phyloP scores from a whole-genome alignment of 2,329 filamentous ascomycete species.

The Raffaelea deltoideospora region DNA sequence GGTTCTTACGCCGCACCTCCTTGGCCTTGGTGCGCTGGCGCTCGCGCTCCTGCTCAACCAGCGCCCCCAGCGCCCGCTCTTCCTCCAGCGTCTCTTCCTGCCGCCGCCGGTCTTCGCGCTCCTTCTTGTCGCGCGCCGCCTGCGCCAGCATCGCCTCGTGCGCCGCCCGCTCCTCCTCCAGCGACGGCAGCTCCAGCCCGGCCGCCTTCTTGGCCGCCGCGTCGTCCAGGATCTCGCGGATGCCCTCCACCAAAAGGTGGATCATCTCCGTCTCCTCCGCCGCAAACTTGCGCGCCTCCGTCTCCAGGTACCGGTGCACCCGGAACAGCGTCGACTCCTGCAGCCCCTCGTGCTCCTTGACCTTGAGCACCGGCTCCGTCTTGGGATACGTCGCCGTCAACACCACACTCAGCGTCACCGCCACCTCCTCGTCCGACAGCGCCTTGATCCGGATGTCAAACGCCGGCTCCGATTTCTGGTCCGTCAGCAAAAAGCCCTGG shows the following conservation, averaged over 20 bases:
- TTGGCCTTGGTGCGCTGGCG: conserved; percentile 49
- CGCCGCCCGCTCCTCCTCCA: conserved; percentile 76
- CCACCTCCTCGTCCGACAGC: conserved; percentile 55
- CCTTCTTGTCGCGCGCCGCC: conserved; percentile 36
- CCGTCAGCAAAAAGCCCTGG: conserved; percentile 3
- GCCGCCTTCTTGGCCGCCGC: conserved; percentile 64
- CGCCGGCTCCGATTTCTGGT: conserved; percentile 61
- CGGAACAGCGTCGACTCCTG: conserved; percentile 57
- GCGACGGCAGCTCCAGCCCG: conserved; percentile 62
- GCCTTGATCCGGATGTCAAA: conserved; percentile 71
- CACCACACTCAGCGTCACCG: conserved; percentile 58
- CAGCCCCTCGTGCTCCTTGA: conserved; percentile 50
- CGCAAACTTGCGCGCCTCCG: conserved; percentile 37
- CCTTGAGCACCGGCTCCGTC: conserved; percentile 54
- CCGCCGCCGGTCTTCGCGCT: conserved; percentile 36
- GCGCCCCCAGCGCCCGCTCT: conserved; percentile 51
- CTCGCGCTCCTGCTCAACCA: conserved; percentile 58
- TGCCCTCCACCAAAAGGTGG: conserved; percentile 50
- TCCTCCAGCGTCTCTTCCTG: conserved; percentile 48
- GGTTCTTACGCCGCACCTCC: conserved; percentile 48
- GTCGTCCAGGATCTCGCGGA: conserved; percentile 69
- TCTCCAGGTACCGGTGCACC: conserved; percentile 48
- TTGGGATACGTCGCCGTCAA: conserved; percentile 87
- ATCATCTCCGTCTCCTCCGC: conserved; percentile 42
- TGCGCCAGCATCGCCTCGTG: conserved; percentile 53